Percentiles rank a stretch among this genome's conserved stretches.
Evolutionary conservation across 106 monocot species (phyloP).

Genomic region (Platanthera guangdongensis): DNA sequence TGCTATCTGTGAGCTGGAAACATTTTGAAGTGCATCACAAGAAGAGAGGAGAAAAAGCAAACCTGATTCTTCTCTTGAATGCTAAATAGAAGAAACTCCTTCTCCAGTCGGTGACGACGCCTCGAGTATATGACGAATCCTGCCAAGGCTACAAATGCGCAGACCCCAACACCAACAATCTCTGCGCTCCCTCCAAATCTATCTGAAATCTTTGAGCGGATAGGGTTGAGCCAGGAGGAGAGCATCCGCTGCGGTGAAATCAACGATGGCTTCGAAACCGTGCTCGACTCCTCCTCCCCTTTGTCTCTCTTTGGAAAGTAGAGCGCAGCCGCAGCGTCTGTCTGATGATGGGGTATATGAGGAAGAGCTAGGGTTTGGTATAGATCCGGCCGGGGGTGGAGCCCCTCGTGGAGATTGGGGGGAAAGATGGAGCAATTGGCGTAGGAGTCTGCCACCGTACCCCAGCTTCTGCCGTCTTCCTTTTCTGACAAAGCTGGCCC

Average conservation of each 20-base stretch:
- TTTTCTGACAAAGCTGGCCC: not conserved
- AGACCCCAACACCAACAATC: slow-evolving; percentile 9
- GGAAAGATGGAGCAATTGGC: slow-evolving; percentile 34
- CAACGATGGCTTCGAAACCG: slow-evolving; percentile 1
- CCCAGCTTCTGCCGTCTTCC: slow-evolving; percentile 11
- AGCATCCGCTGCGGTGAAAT: slow-evolving; percentile 18
- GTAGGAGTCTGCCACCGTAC: slow-evolving; percentile 5
- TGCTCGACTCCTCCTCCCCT: slow-evolving; percentile 7
- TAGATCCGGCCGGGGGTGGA: slow-evolving; percentile 15
- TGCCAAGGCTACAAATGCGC: slow-evolving; percentile 26
- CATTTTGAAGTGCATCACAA: too few species aligned
- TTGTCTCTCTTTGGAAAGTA: not conserved
- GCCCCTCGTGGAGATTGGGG: slow-evolving; percentile 36
- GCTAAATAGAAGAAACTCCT: slow-evolving; percentile 33
- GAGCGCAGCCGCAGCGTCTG: not conserved
- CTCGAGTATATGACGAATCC: slow-evolving; percentile 37
- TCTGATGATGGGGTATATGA: not conserved
- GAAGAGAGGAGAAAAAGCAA: not conserved
- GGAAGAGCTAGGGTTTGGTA: not conserved
- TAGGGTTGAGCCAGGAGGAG: slow-evolving; percentile 19
- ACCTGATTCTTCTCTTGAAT: slow-evolving; percentile 57
- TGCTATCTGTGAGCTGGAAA: too few species aligned
- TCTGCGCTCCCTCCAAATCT: slow-evolving; percentile 4
- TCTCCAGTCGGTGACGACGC: slow-evolving; percentile 41
- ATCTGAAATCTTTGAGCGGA: slow-evolving; percentile 14